Conservation (phyloP, 768 basidiomycete genomes). For the Naganishia friedmannii region DNA sequence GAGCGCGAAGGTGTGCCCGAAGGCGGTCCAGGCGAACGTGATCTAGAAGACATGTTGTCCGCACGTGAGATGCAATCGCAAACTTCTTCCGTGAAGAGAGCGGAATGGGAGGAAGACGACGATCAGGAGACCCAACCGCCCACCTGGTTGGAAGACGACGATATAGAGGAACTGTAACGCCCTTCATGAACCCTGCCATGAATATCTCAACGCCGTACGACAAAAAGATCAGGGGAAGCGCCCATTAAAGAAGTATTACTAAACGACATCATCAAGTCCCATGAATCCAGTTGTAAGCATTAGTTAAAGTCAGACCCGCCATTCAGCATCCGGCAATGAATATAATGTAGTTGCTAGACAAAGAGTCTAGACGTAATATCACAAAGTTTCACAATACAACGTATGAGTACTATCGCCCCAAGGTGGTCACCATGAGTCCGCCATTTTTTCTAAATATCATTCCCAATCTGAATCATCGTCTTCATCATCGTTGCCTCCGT, state of each 20-base stretch:
- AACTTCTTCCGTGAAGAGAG: not conserved
- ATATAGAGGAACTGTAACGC: slow-evolving; percentile 51
- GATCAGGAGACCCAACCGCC: not conserved
- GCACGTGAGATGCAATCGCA: not conserved
- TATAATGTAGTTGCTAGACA: not conserved
- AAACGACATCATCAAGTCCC: not conserved
- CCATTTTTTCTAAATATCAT: not conserved
- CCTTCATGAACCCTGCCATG: not conserved
- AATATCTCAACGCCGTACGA: not conserved
- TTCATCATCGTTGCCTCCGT: slow-evolving; percentile 2
- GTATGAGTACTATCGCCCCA: not conserved
- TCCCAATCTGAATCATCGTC: slow-evolving; percentile 22
- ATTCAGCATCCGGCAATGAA: not conserved
- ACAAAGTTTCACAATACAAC: not conserved
- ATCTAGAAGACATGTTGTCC: not conserved
- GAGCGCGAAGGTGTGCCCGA: slow-evolving; percentile 19
- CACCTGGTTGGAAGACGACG: slow-evolving; percentile 51
- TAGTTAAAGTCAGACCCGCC: not conserved
- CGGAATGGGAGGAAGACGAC: slow-evolving; percentile 1
- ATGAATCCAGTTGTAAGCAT: not conserved
- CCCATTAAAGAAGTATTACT: not conserved
- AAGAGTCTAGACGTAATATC: not conserved
- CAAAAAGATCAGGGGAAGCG: not conserved
- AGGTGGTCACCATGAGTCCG: not conserved
- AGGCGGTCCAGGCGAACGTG: not conserved